phyloP scores from a whole-genome alignment of 352 stramenopile species.

The Blastocystis sp. region DNA sequence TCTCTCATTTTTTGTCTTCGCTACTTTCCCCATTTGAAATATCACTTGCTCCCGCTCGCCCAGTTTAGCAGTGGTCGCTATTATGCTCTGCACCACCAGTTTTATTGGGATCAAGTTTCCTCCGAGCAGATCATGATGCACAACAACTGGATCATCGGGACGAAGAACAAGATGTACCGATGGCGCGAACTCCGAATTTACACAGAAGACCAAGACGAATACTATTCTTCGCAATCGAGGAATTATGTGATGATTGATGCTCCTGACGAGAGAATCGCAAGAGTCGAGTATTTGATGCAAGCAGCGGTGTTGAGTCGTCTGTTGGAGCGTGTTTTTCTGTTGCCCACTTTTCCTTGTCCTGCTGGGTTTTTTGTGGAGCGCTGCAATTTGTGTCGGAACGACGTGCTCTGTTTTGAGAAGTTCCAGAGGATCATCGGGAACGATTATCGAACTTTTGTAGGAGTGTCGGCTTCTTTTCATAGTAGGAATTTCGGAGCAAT shows the following conservation, averaged over 20 bases:
- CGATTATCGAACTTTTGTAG: not conserved
- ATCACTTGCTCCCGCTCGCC: not conserved
- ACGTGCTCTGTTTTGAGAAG: slow-evolving; percentile 34
- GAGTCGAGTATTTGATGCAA: not conserved
- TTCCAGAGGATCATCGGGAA: not conserved
- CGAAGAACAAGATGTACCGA: slow-evolving; percentile 29
- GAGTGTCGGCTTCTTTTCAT: not conserved
- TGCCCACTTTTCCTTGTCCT: slow-evolving; percentile 41
- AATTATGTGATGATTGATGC: slow-evolving; percentile 38
- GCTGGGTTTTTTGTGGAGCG: not conserved
- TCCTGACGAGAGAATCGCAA: not conserved
- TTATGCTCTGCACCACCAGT: slow-evolving; percentile 5
- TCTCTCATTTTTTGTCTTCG: not conserved
- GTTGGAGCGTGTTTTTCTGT: slow-evolving; percentile 25
- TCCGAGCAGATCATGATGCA: slow-evolving; percentile 37
- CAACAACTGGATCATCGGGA: slow-evolving; percentile 53
- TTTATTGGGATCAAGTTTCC: slow-evolving; percentile 5
- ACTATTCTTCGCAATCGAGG: slow-evolving; percentile 16
- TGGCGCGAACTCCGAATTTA: slow-evolving; percentile 22
- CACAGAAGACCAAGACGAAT: slow-evolving; percentile 14
- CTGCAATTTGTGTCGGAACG: slow-evolving; percentile 44
- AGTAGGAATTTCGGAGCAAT: not conserved
- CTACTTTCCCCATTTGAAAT: not conserved
- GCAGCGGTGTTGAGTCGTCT: slow-evolving; percentile 31
- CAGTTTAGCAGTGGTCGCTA: not conserved